Evolutionary conservation across 345 rosid genomes (phyloP).

Genomic region (Mallotus nudiflorus): DNA sequence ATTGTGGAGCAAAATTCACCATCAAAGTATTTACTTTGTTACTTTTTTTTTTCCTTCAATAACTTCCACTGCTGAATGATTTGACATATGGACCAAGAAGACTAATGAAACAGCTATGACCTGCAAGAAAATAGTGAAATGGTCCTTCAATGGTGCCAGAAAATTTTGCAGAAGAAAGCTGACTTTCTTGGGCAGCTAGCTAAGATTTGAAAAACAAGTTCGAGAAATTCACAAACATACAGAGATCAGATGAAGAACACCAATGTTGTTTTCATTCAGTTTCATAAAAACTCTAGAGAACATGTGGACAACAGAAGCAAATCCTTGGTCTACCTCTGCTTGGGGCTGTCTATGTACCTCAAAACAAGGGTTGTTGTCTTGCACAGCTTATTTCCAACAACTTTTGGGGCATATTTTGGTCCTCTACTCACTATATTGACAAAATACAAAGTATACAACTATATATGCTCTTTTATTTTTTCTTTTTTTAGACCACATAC

Average conservation of each 20-base stretch:
- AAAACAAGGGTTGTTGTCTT: neutral
- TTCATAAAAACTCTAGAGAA: neutral
- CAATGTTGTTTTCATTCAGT: neutral
- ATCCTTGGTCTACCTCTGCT: neutral
- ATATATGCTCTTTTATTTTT: no score
- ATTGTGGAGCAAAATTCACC: no score
- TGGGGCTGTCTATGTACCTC: neutral
- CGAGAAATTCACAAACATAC: neutral
- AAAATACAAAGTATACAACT: no score
- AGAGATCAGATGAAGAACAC: neutral
- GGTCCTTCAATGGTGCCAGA: slow-evolving; percentile 12
- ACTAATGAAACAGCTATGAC: neutral
- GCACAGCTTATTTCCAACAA: neutral
- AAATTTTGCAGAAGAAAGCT: neutral
- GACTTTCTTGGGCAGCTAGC: neutral
- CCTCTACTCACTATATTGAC: no score
- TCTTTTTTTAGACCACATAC: no score
- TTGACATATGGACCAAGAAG: neutral
- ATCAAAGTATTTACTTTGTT: no score
- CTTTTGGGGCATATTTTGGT: neutral
- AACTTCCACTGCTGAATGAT: no score
- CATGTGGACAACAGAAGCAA: neutral
- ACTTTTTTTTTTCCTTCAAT: no score
- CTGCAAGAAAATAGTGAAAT: neutral
- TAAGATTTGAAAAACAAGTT: neutral